Percentiles rank a stretch among this genome's conserved stretches.
phyloP scores from a whole-genome alignment of 192 early-diverging fungal genomes.

The Endogone sp. region DNA sequence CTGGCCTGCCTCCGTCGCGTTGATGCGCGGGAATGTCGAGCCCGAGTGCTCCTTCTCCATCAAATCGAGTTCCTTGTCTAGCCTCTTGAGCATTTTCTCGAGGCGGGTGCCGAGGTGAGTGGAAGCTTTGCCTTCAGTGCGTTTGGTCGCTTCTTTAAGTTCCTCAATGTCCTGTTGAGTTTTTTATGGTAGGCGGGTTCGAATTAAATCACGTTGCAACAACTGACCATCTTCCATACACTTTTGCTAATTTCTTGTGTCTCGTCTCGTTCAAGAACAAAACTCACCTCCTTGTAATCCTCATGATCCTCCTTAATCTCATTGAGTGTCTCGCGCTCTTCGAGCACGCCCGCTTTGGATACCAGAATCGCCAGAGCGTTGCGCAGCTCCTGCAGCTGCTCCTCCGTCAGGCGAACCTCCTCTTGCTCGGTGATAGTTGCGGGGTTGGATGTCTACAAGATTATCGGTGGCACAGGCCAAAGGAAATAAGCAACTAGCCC shows the following conservation, averaged over 20 bases:
- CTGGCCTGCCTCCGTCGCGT: conserved; percentile 63
- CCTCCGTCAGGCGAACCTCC: conserved; percentile 46
- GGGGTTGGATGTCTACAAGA: background rate
- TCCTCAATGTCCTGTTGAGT: conserved; percentile 51
- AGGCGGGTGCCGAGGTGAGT: conserved; percentile 59
- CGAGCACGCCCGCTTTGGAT: conserved; percentile 51
- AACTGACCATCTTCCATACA: too few relatives aligned
- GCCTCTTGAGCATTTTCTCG: conserved; percentile 75
- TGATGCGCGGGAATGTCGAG: conserved; percentile 59
- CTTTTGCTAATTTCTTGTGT: too few relatives aligned
- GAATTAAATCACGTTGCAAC: too few relatives aligned
- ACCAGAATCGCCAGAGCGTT: conserved; percentile 53
- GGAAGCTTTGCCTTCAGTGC: conserved; percentile 50
- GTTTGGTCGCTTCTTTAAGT: conserved; percentile 45
- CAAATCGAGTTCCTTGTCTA: conserved; percentile 62
- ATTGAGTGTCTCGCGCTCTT: conserved; percentile 60
- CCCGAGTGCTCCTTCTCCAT: conserved; percentile 51
- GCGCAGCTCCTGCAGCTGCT: conserved; percentile 54
- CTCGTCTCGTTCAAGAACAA: background rate
- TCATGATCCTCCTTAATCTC: conserved; percentile 56
- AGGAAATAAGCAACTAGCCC: too few relatives aligned
- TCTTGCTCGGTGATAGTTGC: conserved; percentile 13
- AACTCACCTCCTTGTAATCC: conserved; percentile 58
- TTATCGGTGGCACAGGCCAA: too few relatives aligned
- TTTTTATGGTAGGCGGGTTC: too few relatives aligned